phyloP scores from a whole-genome alignment of 2,329 filamentous ascomycete species.

The Aspergillus terreus region DNA sequence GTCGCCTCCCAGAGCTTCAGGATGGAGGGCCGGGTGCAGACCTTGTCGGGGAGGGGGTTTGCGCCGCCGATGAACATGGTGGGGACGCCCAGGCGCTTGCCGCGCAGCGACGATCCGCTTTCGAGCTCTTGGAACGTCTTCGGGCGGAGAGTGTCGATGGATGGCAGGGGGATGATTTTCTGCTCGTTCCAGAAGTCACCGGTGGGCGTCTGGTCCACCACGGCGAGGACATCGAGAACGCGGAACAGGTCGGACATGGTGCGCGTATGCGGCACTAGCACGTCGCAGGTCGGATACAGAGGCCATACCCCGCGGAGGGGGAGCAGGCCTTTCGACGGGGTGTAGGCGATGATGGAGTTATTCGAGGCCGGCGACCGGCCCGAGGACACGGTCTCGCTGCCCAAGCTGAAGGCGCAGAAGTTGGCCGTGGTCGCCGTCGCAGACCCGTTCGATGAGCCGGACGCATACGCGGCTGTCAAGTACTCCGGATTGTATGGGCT shows the following conservation, averaged over 20 bases:
- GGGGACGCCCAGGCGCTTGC: conserved; percentile 49
- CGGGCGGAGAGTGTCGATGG: conserved; percentile 28
- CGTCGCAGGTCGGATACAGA: conserved; percentile 55
- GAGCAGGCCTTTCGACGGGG: conserved; percentile 52
- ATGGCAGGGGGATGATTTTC: conserved; percentile 40
- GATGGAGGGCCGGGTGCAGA: conserved; percentile 35
- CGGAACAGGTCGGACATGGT: conserved; percentile 49
- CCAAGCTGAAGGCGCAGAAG: conserved; percentile 53
- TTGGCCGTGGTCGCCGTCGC: conserved; percentile 50
- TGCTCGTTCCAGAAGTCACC: conserved; percentile 58
- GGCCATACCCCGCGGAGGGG: conserved; percentile 54
- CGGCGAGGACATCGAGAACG: conserved; percentile 48
- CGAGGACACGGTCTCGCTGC: conserved; percentile 54
- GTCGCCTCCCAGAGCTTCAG: conserved; percentile 34
- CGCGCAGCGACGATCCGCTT: conserved; percentile 31
- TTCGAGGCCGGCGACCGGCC: conserved; percentile 56
- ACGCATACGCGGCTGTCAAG: conserved; percentile 53
- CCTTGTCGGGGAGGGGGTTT: conserved; percentile 27
- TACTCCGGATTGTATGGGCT: conserved; percentile 55
- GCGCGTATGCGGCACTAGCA: conserved; percentile 51
- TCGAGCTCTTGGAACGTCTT: conserved; percentile 31
- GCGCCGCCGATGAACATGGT: conserved; percentile 49
- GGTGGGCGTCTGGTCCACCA: conserved; percentile 36
- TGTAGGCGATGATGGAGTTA: conserved; percentile 55
- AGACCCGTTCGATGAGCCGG: conserved; percentile 57